These are phyloP conservation scores for Mycena amicta DNA, from an alignment of 768 basidiomycete species.

Conservation along the genomic window DNA sequence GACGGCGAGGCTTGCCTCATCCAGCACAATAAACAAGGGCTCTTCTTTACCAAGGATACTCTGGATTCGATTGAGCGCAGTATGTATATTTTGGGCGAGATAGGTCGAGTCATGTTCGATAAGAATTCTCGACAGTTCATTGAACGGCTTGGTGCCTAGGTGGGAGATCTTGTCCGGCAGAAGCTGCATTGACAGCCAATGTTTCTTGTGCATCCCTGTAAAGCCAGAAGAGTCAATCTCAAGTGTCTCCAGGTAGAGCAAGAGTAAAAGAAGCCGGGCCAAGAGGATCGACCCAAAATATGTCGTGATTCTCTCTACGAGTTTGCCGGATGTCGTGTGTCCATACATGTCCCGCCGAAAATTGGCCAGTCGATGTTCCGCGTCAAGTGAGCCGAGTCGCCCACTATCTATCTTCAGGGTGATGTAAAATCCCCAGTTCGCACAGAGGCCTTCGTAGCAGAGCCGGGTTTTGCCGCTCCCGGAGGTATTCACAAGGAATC, in stretches of 20 bases:
- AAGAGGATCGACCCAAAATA: neutral
- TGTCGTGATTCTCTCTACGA: neutral
- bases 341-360: neutral
- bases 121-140: neutral
- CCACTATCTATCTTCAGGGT: neutral
- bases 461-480: slow-evolving; percentile 15
- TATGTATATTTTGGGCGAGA: neutral
- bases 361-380: neutral
- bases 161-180: neutral
- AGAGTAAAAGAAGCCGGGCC: neutral
- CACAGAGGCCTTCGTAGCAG: slow-evolving; percentile 6
- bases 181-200: neutral
- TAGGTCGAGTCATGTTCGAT: neutral
- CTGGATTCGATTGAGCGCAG: neutral
- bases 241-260: neutral
- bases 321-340: neutral
- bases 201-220: neutral
- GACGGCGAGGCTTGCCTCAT: no score
- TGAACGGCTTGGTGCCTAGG: neutral
- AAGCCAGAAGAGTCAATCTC: neutral
- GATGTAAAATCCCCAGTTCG: slow-evolving; percentile 10
- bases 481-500: slow-evolving; percentile 10
- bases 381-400: neutral
- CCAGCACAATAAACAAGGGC: neutral
- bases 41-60: neutral